These are phyloP conservation scores for Pyrenophora tritici-repentis DNA, from an alignment of 2,329 filamentous ascomycete species.

Conservation along the genomic window DNA sequence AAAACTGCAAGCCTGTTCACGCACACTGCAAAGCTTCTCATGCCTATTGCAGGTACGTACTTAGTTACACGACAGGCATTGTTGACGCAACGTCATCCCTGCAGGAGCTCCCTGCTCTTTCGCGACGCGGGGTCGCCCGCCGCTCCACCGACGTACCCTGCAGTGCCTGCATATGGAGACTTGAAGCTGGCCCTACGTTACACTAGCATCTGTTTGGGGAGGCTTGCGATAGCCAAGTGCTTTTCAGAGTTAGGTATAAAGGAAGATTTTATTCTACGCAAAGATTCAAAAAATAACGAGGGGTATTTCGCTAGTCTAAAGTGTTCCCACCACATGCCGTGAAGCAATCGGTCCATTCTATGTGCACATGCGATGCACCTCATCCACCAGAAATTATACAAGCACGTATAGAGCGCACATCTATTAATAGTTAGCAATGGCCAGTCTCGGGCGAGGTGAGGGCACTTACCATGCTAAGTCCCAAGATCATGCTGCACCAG, in stretches of 20 bases:
- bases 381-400: constrained; percentile 22
- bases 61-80: neutral
- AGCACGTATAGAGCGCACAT: constrained; percentile 50
- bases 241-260: too few species aligned
- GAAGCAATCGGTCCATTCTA: neutral
- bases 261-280: neutral
- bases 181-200: constrained; percentile 6
- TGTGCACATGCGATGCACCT: neutral
- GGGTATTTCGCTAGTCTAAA: constrained; percentile 25
- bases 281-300: constrained; percentile 4
- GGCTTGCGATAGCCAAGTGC: constrained; percentile 5
- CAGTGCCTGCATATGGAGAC: constrained; percentile 4
- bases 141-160: constrained; percentile 4
- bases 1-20: constrained; percentile 1
- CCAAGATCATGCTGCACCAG: constrained; percentile 90
- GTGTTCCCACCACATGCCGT: too few species aligned
- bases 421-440: constrained; percentile 24
- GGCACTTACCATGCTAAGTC: constrained; percentile 73
- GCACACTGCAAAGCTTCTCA: neutral
- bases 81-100: constrained; percentile 25
- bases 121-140: constrained; percentile 19
- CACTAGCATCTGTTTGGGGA: constrained; percentile 5
- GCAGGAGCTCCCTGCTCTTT: constrained; percentile 5
- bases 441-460: constrained; percentile 17
- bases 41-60: neutral